Evolutionary conservation across 1,284 basidiomycete genomes (phyloP).

Genomic region (Trichosporon inkin): DNA sequence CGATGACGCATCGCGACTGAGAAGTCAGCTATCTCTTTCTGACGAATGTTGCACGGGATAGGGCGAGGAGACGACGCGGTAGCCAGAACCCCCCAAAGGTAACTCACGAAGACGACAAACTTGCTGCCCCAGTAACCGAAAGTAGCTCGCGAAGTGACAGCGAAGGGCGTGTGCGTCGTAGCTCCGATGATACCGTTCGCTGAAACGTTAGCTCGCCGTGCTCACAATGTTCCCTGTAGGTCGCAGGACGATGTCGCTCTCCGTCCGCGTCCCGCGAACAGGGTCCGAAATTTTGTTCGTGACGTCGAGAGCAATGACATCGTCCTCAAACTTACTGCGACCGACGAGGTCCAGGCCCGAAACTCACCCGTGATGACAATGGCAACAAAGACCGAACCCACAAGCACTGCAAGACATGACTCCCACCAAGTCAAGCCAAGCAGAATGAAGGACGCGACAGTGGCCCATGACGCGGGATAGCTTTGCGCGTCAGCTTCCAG

Average conservation of each 20-base stretch:
- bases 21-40: constrained; percentile 48
- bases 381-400: constrained; percentile 33
- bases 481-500: neutral
- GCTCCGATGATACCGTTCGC: constrained; percentile 68
- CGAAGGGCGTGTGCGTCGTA: constrained; percentile 64
- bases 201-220: constrained; percentile 6
- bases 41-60: too few relatives aligned
- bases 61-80: neutral
- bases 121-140: constrained; percentile 64
- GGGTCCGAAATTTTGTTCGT: neutral
- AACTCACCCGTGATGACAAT: constrained; percentile 34
- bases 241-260: too few relatives aligned
- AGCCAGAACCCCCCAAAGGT: neutral
- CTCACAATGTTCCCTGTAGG: too few relatives aligned
- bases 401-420: constrained; percentile 34
- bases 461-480: constrained; percentile 35
- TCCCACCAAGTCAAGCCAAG: constrained; percentile 41
- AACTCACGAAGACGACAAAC: constrained; percentile 51
- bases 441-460: constrained; percentile 33
- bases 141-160: constrained; percentile 67
- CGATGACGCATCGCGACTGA: constrained; percentile 62
- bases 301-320: too few relatives aligned
- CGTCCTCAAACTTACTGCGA: too few relatives aligned
- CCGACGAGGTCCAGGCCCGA: neutral
- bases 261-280: neutral